Evolutionary conservation across 2,329 filamentous ascomycete species (phyloP).

Genomic region (Colletotrichum theobromicola): DNA sequence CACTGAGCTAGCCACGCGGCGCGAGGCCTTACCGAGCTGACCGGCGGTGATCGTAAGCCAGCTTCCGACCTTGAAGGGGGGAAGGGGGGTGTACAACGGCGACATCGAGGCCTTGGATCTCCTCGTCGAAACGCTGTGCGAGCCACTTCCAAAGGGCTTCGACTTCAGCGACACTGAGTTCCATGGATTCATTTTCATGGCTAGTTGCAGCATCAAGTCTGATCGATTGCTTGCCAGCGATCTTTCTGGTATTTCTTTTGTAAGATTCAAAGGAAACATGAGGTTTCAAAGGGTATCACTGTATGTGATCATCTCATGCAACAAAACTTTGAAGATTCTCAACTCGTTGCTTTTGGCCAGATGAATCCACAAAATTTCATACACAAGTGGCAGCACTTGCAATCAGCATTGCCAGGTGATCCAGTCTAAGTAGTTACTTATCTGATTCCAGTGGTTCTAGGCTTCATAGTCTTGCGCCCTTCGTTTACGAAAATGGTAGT

Average conservation of each 20-base stretch:
- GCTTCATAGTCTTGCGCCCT: neutral
- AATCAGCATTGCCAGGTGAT: neutral
- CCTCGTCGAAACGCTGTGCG: constrained; percentile 45
- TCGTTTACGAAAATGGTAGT: neutral
- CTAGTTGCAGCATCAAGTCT: neutral
- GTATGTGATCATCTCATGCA: neutral
- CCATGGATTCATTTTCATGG: neutral
- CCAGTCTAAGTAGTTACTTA: too few relatives aligned
- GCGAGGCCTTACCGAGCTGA: neutral
- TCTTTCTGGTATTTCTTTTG: neutral
- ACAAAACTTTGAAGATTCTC: neutral
- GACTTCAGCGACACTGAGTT: constrained; percentile 54
- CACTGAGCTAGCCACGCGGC: neutral
- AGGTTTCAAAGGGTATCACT: neutral
- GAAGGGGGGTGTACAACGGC: constrained; percentile 41
- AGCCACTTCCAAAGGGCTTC: constrained; percentile 48
- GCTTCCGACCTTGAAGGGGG: constrained; percentile 33
- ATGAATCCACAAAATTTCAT: neutral
- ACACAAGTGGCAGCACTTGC: neutral
- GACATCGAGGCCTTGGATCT: constrained; percentile 48
- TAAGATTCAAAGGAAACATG: neutral
- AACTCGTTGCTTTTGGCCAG: neutral
- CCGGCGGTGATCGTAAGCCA: neutral
- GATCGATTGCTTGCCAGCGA: constrained; percentile 36
- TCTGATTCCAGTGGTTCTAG: neutral